phyloP scores from a whole-genome alignment of 768 basidiomycete species.

The Arthromyces matolae region DNA sequence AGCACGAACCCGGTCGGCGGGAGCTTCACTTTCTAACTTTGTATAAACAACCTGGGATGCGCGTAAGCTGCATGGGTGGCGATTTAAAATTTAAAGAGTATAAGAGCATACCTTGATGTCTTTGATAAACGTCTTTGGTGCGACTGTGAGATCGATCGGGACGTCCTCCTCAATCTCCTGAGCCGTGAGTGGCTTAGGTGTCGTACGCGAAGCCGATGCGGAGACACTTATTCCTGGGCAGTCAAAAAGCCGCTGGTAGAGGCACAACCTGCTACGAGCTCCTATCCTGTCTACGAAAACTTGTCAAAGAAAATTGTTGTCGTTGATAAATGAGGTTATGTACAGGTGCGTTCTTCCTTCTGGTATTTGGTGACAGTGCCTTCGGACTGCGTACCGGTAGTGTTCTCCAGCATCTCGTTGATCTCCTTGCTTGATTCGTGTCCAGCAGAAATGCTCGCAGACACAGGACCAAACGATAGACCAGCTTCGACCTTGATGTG shows the following conservation, averaged over 20 bases:
- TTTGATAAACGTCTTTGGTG: neutral
- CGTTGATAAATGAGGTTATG: no score
- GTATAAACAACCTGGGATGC: constrained; percentile 5
- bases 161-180: neutral
- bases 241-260: neutral
- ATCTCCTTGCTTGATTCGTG: neutral
- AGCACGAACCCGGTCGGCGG: constrained; percentile 1
- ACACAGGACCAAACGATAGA: neutral
- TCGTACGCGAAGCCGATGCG: neutral
- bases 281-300: neutral
- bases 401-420: neutral
- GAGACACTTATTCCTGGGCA: neutral
- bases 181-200: neutral
- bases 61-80: no score
- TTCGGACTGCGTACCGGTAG: neutral
- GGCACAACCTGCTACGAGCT: neutral
- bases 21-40: neutral
- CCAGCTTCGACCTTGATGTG: neutral
- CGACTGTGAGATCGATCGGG: neutral
- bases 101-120: neutral
- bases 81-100: no score
- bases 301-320: no score
- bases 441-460: neutral
- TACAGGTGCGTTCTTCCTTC: no score
- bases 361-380: no score